These are phyloP conservation scores for Lachnellula subtilissima DNA, from an alignment of 2,329 filamentous ascomycete species.

Conservation along the genomic window DNA sequence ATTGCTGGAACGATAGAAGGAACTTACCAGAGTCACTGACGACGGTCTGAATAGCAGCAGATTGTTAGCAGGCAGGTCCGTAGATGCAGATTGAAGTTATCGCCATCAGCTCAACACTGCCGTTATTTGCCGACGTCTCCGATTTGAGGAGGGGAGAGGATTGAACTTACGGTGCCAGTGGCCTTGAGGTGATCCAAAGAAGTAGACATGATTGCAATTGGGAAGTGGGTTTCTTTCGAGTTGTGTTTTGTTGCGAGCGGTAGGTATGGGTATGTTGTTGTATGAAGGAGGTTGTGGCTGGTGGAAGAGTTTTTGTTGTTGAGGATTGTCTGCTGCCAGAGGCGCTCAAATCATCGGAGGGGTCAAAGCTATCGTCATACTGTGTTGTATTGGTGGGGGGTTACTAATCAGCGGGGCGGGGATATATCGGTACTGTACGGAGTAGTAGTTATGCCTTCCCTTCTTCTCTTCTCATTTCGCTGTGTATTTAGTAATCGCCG, in stretches of 20 bases:
- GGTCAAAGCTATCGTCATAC: conserved; percentile 9
- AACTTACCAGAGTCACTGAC: conserved; percentile 90
- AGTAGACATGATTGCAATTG: conserved; percentile 60
- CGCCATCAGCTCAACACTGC: conserved; percentile 13
- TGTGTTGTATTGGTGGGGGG: conserved; percentile 6
- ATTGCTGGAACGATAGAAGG: conserved; percentile 3
- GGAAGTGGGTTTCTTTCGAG: not conserved
- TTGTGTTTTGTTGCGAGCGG: not conserved
- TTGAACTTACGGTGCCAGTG: conserved; percentile 79
- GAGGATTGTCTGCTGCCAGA: conserved; percentile 4
- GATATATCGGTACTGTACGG: no score
- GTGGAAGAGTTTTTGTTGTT: conserved; percentile 14
- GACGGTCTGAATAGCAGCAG: conserved; percentile 59
- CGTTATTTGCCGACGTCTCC: conserved; percentile 9
- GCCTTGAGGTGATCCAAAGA: conserved; percentile 97
- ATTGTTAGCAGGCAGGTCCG: conserved; percentile 15
- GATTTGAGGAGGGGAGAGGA: conserved; percentile 19
- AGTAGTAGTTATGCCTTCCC: not conserved
- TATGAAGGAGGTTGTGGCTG: conserved; percentile 2
- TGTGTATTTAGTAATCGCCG: no score
- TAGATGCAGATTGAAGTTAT: not conserved
- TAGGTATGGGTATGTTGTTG: conserved; percentile 7
- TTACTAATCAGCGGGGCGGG: conserved; percentile 7
- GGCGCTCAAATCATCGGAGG: conserved; percentile 3
- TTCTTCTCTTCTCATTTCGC: not conserved